Evolutionary conservation across 257 asterid genomes (phyloP), one percentile per base, ranked within the genome.

Genomic region (Cruciata laevipes): DNA sequence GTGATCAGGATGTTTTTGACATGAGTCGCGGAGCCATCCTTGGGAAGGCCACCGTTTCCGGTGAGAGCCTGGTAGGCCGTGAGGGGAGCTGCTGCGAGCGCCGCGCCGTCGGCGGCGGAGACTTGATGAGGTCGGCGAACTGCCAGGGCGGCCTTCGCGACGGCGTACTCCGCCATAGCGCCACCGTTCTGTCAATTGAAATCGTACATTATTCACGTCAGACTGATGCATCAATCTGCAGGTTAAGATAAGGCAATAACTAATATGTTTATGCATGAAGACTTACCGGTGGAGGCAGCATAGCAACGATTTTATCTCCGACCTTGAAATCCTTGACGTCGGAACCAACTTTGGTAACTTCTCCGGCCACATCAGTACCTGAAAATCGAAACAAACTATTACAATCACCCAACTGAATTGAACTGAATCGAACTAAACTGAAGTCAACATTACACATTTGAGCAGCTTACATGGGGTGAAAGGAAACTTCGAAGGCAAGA

Each of bases 341-440:
- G 17, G 84, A 52, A 47, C 96, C 95, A 20, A 78, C 74, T 74
- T 83, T 87, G 5, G 76, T 74, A 4, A 86, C 81, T 72, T 81
- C 89, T 71, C 96, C 96, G 8, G 87, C 84, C 55, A 86, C 86
- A 72, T 86, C 91, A 63, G 79, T 68, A 60, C 78, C 86, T 90
- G 79, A 31, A 30, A 53, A n/a, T 17, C 2, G 13, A n/a, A 20
- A 6, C 52, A 14, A 27, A 20, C 7, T 53, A 53, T 53, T 53
- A 53, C 13, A 3, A 20, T n/a, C 60, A 7, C 20, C 55, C 0
- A 47, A 47, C 7, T 17, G 7, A 5, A 17, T 21, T 3, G 49
- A 42, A 10, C 24, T 52, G 20, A 13, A 47, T 1, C 20, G 55
- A 47, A 47, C 7, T 8, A 13, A 37, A 6, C 18, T 13, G 20